phyloP scores from a whole-genome alignment of 2,329 filamentous ascomycete species.

The Phyllosticta citriasiana region DNA sequence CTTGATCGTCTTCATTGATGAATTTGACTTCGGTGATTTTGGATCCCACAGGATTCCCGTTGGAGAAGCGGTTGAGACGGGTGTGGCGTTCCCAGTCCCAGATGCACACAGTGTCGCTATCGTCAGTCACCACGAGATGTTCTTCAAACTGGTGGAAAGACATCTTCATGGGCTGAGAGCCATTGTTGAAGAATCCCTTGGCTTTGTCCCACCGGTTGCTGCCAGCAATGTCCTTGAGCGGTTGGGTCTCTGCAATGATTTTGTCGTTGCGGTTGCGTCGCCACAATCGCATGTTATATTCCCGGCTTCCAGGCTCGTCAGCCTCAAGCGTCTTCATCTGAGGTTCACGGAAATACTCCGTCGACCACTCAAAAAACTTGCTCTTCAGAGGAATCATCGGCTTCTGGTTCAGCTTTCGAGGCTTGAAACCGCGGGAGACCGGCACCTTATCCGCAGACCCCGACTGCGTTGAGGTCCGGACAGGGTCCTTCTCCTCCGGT shows the following conservation, averaged over 20 bases:
- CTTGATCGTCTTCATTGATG: slow-evolving; percentile 97
- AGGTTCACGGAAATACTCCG: slow-evolving; percentile 92
- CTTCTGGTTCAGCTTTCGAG: slow-evolving; percentile 47
- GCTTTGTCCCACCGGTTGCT: slow-evolving; percentile 80
- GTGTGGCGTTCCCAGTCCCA: slow-evolving; percentile 85
- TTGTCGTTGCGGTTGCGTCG: slow-evolving; percentile 83
- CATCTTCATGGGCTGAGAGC: slow-evolving; percentile 82
- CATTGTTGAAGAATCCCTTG: slow-evolving; percentile 76
- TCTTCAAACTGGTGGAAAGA: slow-evolving; percentile 97
- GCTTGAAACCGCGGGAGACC: slow-evolving; percentile 63
- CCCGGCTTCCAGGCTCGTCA: slow-evolving; percentile 89
- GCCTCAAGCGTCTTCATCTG: slow-evolving; percentile 96
- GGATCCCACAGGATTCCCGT: slow-evolving; percentile 83
- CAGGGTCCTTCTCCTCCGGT: slow-evolving; percentile 64
- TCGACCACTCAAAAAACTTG: slow-evolving; percentile 87
- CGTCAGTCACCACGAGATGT: slow-evolving; percentile 86
- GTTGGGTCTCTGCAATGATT: slow-evolving; percentile 86
- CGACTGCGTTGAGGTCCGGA: slow-evolving; percentile 49
- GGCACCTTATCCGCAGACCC: slow-evolving; percentile 72
- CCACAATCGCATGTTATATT: slow-evolving; percentile 95
- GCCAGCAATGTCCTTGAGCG: slow-evolving; percentile 79
- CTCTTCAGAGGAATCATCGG: slow-evolving; percentile 68
- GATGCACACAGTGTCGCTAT: slow-evolving; percentile 75
- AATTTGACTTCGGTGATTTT: slow-evolving; percentile 92
- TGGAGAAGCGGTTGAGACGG: slow-evolving; percentile 76